Conservation (phyloP, 768 basidiomycete species). For the Suillus tomentosus region DNA sequence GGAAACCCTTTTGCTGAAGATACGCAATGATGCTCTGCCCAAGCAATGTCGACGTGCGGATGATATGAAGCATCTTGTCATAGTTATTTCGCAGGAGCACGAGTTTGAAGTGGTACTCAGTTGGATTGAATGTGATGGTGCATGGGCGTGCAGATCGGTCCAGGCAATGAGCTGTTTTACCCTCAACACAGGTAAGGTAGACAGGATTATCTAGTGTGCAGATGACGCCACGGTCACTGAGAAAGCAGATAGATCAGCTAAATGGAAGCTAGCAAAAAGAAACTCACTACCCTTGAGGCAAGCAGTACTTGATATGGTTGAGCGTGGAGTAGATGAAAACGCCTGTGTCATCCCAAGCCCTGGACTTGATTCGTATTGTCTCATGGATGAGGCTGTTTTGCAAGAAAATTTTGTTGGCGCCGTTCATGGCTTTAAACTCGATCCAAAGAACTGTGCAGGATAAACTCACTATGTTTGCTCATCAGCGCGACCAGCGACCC, state of each 20-base stretch:
- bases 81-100: constrained; percentile 92
- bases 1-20: constrained; percentile 97
- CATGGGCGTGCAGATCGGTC: constrained; percentile 94
- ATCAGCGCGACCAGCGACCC: constrained; percentile 89
- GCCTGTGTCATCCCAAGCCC: constrained; percentile 97
- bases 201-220: constrained; percentile 98
- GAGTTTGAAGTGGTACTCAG: constrained; percentile 98
- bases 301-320: constrained; percentile 98
- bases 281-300: constrained; percentile 77
- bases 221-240: constrained; percentile 96
- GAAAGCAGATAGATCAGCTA: constrained; percentile 1
- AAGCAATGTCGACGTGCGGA: constrained; percentile 90
- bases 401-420: constrained; percentile 94
- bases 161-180: constrained; percentile 93
- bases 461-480: constrained; percentile 92
- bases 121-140: constrained; percentile 96
- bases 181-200: constrained; percentile 96
- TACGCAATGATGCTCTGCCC: constrained; percentile 99
- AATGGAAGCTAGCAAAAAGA: background rate
- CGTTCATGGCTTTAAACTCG: constrained; percentile 33
- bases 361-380: constrained; percentile 99
- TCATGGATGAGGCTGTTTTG: constrained; percentile 94
- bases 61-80: constrained; percentile 97
- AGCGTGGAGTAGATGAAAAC: constrained; percentile 98
- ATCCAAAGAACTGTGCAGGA: background rate